phyloP scores from a whole-genome alignment of 78 protist genomes.

The Paratrimastix pyriformis region DNA sequence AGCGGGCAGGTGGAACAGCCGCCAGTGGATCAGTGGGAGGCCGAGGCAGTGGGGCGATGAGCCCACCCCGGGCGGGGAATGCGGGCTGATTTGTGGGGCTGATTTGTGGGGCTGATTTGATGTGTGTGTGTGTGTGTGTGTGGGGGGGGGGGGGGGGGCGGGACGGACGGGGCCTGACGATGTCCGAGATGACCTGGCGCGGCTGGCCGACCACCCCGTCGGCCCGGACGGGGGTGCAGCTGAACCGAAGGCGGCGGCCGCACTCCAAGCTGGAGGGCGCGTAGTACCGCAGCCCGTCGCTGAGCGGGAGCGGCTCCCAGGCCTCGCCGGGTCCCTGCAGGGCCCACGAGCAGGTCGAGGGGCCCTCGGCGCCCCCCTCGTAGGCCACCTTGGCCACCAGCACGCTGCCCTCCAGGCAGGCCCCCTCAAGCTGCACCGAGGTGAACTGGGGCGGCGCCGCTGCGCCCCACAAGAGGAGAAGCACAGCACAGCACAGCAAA shows the following conservation, averaged over 20 bases:
- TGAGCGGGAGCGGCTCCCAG: too few relatives aligned
- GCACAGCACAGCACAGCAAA: too few relatives aligned
- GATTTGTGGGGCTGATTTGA: too few relatives aligned
- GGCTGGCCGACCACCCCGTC: slow-evolving; percentile 17
- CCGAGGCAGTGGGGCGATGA: too few relatives aligned
- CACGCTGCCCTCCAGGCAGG: not conserved
- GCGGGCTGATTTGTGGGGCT: too few relatives aligned
- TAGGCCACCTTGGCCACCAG: not conserved
- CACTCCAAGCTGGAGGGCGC: not conserved
- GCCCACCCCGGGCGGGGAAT: too few relatives aligned
- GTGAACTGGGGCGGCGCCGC: slow-evolving; percentile 5
- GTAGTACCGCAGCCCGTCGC: not conserved
- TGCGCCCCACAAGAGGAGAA: too few relatives aligned
- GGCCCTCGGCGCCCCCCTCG: slow-evolving; percentile 21
- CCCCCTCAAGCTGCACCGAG: not conserved
- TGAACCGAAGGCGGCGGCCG: not conserved
- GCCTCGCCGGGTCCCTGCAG: not conserved
- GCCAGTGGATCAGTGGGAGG: too few relatives aligned
- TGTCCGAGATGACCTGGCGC: not conserved
- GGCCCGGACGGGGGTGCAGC: slow-evolving; percentile 3
- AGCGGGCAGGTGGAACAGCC: too few relatives aligned
- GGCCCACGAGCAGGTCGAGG: not conserved
- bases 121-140: too few relatives aligned
- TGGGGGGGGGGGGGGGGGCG: too few relatives aligned
- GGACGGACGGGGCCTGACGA: too few relatives aligned